A percentile compares a stretch with the other conserved stretches of the same genome.
Evolutionary conservation across 75 land plant species (phyloP).

Genomic region (Cunninghamia lanceolata): DNA sequence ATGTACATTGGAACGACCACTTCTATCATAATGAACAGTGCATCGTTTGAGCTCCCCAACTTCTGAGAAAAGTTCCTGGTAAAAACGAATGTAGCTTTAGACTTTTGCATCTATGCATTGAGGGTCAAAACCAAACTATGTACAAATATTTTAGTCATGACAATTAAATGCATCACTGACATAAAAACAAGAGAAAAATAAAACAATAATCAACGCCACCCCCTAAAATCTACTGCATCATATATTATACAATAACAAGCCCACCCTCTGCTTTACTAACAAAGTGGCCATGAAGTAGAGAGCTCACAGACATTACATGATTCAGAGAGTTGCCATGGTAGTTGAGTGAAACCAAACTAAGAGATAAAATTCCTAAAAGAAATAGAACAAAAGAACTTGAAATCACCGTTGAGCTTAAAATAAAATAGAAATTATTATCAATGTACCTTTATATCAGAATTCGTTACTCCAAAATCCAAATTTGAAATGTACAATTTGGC

Average conservation of each 20-base stretch:
- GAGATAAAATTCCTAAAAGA: background rate
- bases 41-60: conserved; percentile 55
- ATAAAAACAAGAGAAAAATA: background rate
- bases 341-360: background rate
- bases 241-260: background rate
- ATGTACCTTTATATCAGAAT: conserved; percentile 79
- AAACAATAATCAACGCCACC: background rate
- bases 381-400: background rate
- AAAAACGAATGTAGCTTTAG: background rate
- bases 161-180: background rate
- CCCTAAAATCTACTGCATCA: background rate
- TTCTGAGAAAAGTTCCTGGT: conserved; percentile 59
- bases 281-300: background rate
- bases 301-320: background rate
- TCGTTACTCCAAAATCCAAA: conserved; percentile 72
- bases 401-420: background rate
- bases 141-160: background rate
- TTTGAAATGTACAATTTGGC: conserved; percentile 77
- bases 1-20: conserved; percentile 63
- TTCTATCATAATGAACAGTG: conserved; percentile 48
- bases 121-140: background rate
- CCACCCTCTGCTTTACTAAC: background rate
- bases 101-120: background rate
- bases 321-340: background rate
- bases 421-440: background rate